Evolutionary conservation across 2,329 filamentous ascomycete species (phyloP).

Genomic region (Sporothrix schenckii): DNA sequence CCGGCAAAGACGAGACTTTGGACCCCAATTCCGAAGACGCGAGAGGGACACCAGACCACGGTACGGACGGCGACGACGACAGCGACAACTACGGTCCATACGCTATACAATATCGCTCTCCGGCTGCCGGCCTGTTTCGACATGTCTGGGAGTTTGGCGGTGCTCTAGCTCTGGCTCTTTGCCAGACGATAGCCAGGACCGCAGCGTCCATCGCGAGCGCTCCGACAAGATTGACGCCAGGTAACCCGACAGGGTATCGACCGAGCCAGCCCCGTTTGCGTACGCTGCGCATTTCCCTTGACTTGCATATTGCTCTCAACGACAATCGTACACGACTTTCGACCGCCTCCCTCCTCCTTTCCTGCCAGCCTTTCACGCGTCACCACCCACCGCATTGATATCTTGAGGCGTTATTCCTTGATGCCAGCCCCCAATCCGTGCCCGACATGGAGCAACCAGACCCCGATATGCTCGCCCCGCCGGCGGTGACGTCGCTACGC

Average conservation of each 20-base stretch:
- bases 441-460: conserved; percentile 23
- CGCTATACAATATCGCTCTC: neutral
- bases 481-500: conserved; percentile 57
- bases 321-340: neutral
- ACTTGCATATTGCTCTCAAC: neutral
- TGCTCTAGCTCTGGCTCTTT: conserved; percentile 47
- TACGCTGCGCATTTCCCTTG: neutral
- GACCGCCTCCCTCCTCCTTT: neutral
- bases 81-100: neutral
- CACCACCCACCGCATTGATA: neutral
- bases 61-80: neutral
- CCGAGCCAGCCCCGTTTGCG: neutral
- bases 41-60: neutral
- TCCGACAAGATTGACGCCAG: neutral
- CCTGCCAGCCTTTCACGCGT: neutral
- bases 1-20: neutral
- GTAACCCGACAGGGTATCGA: neutral
- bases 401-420: neutral
- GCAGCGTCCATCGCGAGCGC: neutral
- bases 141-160: conserved; percentile 46
- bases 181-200: conserved; percentile 41
- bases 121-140: conserved; percentile 36
- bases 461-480: conserved; percentile 54
- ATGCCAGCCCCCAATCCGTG: neutral
- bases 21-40: neutral